Conservation (phyloP, 164 flowering plant species). For the Chimonanthus praecox region DNA sequence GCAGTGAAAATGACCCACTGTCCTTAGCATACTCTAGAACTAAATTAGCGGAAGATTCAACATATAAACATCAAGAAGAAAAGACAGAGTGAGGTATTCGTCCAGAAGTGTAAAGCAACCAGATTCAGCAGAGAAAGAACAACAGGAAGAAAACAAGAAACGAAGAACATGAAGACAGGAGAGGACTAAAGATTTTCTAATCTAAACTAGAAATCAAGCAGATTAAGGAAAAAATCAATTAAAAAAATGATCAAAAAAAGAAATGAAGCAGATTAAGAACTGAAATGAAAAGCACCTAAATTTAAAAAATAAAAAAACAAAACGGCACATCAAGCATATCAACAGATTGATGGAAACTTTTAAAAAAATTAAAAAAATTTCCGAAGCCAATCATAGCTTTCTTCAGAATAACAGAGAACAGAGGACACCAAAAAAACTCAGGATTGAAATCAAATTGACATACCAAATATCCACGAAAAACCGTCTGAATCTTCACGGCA, state of each 20-base stretch:
- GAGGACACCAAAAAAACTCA: not conserved
- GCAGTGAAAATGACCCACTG: not conserved
- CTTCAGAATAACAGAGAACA: not conserved
- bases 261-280: not conserved
- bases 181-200: too few species aligned
- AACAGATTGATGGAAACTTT: too few species aligned
- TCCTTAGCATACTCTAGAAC: not conserved
- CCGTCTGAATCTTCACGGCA: conserved; percentile 69
- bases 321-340: too few species aligned
- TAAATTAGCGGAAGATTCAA: not conserved
- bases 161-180: too few species aligned
- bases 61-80: not conserved
- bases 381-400: not conserved
- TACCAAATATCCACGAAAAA: conserved; percentile 78
- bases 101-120: not conserved
- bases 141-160: not conserved
- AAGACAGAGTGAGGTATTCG: not conserved
- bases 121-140: not conserved
- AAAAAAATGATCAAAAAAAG: not conserved
- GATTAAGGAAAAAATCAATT: not conserved
- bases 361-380: not conserved
- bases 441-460: conserved; percentile 6
- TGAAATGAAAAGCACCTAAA: too few species aligned
- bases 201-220: not conserved
- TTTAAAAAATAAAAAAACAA: too few species aligned